Percentiles rank a stretch among this genome's conserved stretches.
Evolutionary conservation across 306 rosid species (phyloP).

Genomic region (Ziziphus jujuba): DNA sequence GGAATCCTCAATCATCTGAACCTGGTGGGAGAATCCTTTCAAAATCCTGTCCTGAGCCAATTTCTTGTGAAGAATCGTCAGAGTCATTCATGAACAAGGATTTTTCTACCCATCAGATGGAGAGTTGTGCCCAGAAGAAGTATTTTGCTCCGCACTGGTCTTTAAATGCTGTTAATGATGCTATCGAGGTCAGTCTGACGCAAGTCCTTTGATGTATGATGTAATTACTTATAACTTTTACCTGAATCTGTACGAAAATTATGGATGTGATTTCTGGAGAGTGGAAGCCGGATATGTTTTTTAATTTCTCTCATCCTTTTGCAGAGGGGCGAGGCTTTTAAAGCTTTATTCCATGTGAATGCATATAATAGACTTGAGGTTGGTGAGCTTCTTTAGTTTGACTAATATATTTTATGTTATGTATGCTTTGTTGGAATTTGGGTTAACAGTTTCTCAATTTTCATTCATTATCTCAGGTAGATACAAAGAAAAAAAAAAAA

Average conservation of each 20-base stretch:
- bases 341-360: slow-evolving; percentile 75
- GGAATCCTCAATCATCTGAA: slow-evolving; percentile 15
- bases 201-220: background rate
- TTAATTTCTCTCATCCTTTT: slow-evolving; percentile 27
- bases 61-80: slow-evolving; percentile 26
- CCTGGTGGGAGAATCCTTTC: slow-evolving; percentile 27
- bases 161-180: slow-evolving; percentile 55
- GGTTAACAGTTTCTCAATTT: background rate
- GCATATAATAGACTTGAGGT: slow-evolving; percentile 87
- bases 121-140: slow-evolving; percentile 29
- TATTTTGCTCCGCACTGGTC: slow-evolving; percentile 73
- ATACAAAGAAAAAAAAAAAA: background rate
- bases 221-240: background rate
- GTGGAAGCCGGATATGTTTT: background rate
- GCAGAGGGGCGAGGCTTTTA: slow-evolving; percentile 78
- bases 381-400: slow-evolving; percentile 11
- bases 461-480: slow-evolving; percentile 12
- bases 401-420: background rate
- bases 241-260: background rate
- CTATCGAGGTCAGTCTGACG: slow-evolving; percentile 58
- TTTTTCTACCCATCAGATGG: slow-evolving; percentile 25
- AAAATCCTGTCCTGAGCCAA: slow-evolving; percentile 35
- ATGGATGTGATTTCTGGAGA: background rate
- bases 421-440: background rate
- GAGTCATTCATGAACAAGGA: slow-evolving; percentile 35